phyloP scores from a whole-genome alignment of 2,329 filamentous ascomycete species.

The Chaetomium olivaceum region DNA sequence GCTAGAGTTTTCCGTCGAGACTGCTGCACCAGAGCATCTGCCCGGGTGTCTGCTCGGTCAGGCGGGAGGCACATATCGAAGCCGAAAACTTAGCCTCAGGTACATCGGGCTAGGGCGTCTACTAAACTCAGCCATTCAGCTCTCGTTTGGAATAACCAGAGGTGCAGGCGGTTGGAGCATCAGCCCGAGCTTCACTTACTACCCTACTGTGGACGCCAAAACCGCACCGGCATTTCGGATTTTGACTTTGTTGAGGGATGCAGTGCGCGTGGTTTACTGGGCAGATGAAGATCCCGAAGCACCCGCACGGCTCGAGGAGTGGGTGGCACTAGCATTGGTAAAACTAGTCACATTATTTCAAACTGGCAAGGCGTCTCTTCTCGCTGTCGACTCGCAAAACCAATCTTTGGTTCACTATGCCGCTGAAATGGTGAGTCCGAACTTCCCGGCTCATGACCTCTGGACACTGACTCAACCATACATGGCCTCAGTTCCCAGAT shows the following conservation, averaged over 20 bases:
- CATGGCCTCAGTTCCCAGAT: background rate
- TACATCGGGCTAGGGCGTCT: constrained; percentile 8
- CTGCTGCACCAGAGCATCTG: background rate
- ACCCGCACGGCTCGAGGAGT: background rate
- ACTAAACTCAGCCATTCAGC: constrained; percentile 1
- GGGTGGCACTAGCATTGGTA: background rate
- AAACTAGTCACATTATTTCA: constrained; percentile 7
- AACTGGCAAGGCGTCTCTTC: constrained; percentile 2
- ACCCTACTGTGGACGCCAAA: constrained; percentile 7
- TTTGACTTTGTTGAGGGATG: background rate
- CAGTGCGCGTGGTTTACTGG: background rate
- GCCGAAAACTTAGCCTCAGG: background rate
- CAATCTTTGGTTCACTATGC: background rate
- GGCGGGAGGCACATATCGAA: background rate
- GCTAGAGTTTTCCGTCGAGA: background rate
- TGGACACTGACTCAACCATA: background rate
- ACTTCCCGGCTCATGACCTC: background rate
- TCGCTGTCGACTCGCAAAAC: background rate
- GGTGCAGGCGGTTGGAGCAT: constrained; percentile 10
- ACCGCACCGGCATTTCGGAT: constrained; percentile 10
- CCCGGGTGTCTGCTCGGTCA: background rate
- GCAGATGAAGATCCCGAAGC: background rate
- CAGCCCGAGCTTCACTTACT: constrained; percentile 13
- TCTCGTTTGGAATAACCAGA: constrained; percentile 1
- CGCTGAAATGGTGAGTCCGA: background rate